These are phyloP conservation scores for Leptoxyphium fumago DNA, from an alignment of 2,329 filamentous ascomycete species.

Conservation along the genomic window DNA sequence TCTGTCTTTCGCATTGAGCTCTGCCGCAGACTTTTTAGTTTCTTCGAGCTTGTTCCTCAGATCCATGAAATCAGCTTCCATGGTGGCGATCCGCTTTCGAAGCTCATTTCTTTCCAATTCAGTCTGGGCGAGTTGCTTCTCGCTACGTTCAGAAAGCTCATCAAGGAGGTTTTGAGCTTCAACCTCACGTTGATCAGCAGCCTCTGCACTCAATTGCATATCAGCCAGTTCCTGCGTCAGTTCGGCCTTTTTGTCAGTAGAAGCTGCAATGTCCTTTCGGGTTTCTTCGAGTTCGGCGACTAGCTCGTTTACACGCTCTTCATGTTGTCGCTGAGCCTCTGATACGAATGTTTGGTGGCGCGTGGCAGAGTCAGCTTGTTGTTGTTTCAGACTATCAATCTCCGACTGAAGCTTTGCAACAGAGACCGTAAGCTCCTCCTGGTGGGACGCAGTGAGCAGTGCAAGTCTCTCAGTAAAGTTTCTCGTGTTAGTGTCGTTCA, in stretches of 20 bases:
- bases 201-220: background rate
- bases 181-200: background rate
- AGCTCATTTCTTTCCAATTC: constrained; percentile 4
- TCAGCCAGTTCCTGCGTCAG: background rate
- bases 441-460: background rate
- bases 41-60: constrained; percentile 12
- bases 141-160: constrained; percentile 1
- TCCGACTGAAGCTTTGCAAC: background rate
- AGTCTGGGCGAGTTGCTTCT: background rate
- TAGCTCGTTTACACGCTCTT: background rate
- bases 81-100: constrained; percentile 7
- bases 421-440: background rate
- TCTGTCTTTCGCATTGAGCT: background rate
- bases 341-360: background rate
- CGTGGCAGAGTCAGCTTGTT: background rate
- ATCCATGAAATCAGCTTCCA: constrained; percentile 9
- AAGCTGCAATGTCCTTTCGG: background rate
- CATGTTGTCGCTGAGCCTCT: background rate
- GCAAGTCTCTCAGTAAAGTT: background rate
- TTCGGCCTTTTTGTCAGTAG: constrained; percentile 4
- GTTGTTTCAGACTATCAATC: background rate
- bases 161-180: background rate
- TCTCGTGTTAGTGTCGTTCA: background rate
- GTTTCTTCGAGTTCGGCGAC: background rate
- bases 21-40: constrained; percentile 5